Percentiles rank a stretch among this genome's conserved stretches.
These are phyloP conservation scores for Parvularia atlantis DNA, from an alignment of 78 protist genomes.

Conservation along the genomic window DNA sequence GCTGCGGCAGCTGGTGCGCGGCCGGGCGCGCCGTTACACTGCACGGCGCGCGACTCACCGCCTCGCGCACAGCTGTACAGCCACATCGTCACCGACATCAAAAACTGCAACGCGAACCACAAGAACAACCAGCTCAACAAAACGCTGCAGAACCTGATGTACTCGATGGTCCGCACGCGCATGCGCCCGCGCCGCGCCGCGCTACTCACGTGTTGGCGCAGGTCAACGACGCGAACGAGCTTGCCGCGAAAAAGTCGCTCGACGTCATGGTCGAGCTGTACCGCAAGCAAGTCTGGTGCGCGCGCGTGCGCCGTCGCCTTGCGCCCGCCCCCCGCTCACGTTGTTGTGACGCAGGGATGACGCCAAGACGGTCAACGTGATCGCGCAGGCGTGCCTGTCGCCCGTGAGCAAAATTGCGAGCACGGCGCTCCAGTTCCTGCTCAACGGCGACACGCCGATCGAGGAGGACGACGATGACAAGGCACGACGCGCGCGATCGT, in stretches of 20 bases:
- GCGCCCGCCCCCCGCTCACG: not conserved
- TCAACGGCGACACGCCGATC: constrained; percentile 17
- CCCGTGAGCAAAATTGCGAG: constrained; percentile 35
- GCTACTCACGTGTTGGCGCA: too few species aligned
- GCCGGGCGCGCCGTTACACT: not conserved
- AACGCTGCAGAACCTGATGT: constrained; percentile 67
- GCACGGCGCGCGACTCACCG: too few species aligned
- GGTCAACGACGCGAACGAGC: constrained; percentile 32
- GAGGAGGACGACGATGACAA: constrained; percentile 6
- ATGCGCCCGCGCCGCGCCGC: too few species aligned
- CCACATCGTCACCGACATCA: constrained; percentile 70
- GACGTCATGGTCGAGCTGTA: constrained; percentile 76
- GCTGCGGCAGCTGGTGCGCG: constrained; percentile 39
- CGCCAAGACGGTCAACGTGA: constrained; percentile 72
- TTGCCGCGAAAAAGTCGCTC: constrained; percentile 55
- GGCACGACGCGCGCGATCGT: too few species aligned
- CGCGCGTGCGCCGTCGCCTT: not conserved
- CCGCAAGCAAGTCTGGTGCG: constrained; percentile 53
- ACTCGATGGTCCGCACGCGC: constrained; percentile 56
- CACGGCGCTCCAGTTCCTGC: constrained; percentile 59
- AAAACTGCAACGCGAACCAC: constrained; percentile 37
- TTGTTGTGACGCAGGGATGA: constrained; percentile 16
- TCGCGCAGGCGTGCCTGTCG: constrained; percentile 61
- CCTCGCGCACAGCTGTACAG: not conserved
- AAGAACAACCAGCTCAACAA: constrained; percentile 55